Evolutionary conservation across 345 rosid genomes (phyloP).

Genomic region (thale cress (Arabidopsis thaliana)): TAIR10.1 NC_003070.9:19439001-19439500

Average conservation of each 20-base stretch:
- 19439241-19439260: neutral
- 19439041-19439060: too few relatives aligned
- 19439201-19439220: too few relatives aligned
- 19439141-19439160: too few relatives aligned
- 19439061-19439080: too few relatives aligned
- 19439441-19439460: conserved; percentile 25
- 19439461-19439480: conserved; percentile 18
- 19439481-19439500: conserved; percentile 16
- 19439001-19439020: too few relatives aligned
- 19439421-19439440: neutral
- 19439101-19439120: too few relatives aligned
- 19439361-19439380: conserved; percentile 24
- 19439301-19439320: neutral
- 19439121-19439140: too few relatives aligned
- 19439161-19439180: too few relatives aligned
- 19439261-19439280: neutral
- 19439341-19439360: neutral
- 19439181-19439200: neutral
- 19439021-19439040: too few relatives aligned
- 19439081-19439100: too few relatives aligned
- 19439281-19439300: too few relatives aligned
- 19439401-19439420: neutral
- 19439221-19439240: neutral
- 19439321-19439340: neutral
- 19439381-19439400: neutral